Conservation (phyloP, 768 basidiomycete genomes). For the Mycena galopus region DNA sequence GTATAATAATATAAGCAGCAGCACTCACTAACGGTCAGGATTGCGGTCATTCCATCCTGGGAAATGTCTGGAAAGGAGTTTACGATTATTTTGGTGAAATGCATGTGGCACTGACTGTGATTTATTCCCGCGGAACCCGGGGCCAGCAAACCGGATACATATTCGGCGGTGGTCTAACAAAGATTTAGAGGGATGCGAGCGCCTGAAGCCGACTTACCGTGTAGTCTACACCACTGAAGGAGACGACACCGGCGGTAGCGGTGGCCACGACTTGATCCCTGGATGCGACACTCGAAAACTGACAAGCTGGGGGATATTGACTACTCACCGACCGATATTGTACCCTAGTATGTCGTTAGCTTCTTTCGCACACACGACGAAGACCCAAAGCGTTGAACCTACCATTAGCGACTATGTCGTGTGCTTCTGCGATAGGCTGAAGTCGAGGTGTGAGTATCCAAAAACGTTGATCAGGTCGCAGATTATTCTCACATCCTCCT, state of each 20-base stretch:
- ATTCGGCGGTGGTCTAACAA: slow-evolving; percentile 46
- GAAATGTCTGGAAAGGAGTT: slow-evolving; percentile 54
- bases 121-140: slow-evolving; percentile 57
- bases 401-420: slow-evolving; percentile 53
- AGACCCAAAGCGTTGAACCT: too few species aligned
- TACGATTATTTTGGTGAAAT: not conserved
- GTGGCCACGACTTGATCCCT: slow-evolving; percentile 23
- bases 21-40: slow-evolving; percentile 55
- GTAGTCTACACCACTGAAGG: slow-evolving; percentile 45
- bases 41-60: slow-evolving; percentile 57
- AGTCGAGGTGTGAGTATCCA: not conserved
- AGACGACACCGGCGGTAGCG: slow-evolving; percentile 22
- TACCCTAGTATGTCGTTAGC: too few species aligned
- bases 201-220: slow-evolving; percentile 49
- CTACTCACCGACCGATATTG: slow-evolving; percentile 52
- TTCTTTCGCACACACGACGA: too few species aligned
- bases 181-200: not conserved
- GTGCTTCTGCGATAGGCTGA: slow-evolving; percentile 38
- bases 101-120: slow-evolving; percentile 51
- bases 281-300: not conserved
- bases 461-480: too few species aligned
- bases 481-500: slow-evolving; percentile 18
- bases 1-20: not conserved
- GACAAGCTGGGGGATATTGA: not conserved
- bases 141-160: slow-evolving; percentile 57